phyloP scores from a whole-genome alignment of 208 protist species.

The Crithidia mellificae region DNA sequence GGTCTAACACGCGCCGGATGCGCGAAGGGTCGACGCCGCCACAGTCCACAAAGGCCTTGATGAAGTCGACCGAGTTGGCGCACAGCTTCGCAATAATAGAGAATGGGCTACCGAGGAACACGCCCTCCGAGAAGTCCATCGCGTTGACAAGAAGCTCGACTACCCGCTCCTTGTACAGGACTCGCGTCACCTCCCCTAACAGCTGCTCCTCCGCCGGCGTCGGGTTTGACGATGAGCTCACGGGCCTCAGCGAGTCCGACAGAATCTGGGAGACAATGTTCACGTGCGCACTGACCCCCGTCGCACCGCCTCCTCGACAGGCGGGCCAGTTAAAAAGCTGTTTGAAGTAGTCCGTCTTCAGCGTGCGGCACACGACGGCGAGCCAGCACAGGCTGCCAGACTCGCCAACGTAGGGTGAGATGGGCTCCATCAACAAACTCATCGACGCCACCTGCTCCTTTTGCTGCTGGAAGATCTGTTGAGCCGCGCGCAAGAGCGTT shows the following conservation, averaged over 20 bases:
- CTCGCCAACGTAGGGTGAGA: constrained; percentile 52
- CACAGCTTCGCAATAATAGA: constrained; percentile 83
- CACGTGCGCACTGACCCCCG: constrained; percentile 81
- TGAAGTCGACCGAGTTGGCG: constrained; percentile 76
- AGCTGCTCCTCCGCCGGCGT: constrained; percentile 55
- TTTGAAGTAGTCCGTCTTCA: constrained; percentile 73
- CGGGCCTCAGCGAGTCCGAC: constrained; percentile 52
- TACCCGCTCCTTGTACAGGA: constrained; percentile 76
- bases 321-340: constrained; percentile 84
- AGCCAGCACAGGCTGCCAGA: constrained; percentile 44
- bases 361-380: constrained; percentile 69
- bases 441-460: constrained; percentile 54
- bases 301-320: constrained; percentile 72
- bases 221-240: constrained; percentile 37
- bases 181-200: constrained; percentile 57
- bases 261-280: constrained; percentile 84
- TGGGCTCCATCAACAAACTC: constrained; percentile 55
- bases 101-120: constrained; percentile 83
- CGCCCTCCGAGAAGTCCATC: constrained; percentile 81
- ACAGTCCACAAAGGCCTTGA: constrained; percentile 81
- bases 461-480: constrained; percentile 64
- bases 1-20: constrained; percentile 78
- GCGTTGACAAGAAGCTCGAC: constrained; percentile 80
- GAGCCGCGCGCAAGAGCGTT: constrained; percentile 70
- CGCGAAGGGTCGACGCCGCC: constrained; percentile 77